Base-by-base conservation (phyloP, 164 flowering plant species). In the Tetracentron sinense region DNA sequence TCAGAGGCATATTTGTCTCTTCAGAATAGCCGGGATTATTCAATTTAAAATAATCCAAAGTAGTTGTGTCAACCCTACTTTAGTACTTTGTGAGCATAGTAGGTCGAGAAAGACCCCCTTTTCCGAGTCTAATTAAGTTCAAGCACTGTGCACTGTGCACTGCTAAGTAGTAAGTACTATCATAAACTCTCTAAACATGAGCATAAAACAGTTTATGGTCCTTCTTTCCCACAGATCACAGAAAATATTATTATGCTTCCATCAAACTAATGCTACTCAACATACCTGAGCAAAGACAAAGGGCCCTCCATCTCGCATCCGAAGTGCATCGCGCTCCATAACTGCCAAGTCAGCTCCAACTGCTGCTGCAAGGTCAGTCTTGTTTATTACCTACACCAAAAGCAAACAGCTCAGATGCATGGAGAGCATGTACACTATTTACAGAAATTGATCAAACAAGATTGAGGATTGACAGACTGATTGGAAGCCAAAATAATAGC, bases 241-340 rank as follows among this genome's bases (percentile, higher is more conserved):
- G n/a, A n/a, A n/a, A n/a, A n/a, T n/a, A n/a, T n/a, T n/a, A n/a
- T n/a, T n/a, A n/a, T 4, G 44, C 44, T 1, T 8, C 44, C 44
- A 38, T 8, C 8, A 38, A 38, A 33, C 6, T 38, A 38, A 16
- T 33, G 15, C 5, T 38, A 38, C 2, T 14, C 1, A 58, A 73
- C 72, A 20, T 35, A 90, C 98, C 96, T 94, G 97, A 62, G 98
- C 85, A 77, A 94, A 94, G 53, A 90, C 95, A 70, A 94, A 94
- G 16, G 98, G 98, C 21, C 98, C 98, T 60, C 93, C 96, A 83
- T 94, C 98, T 35, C 96, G 81, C 98, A 94, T 94, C 22, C 93
- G 78, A 54, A 94, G 92, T 30, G 97, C 81, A 83, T 94, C 98
- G 26, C 91, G 85, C 75, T 93, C 89, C 98, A 94, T 94, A 58